Evolutionary conservation across 2,329 filamentous ascomycete species (phyloP).

Genomic region (Aspergillus sp.): DNA sequence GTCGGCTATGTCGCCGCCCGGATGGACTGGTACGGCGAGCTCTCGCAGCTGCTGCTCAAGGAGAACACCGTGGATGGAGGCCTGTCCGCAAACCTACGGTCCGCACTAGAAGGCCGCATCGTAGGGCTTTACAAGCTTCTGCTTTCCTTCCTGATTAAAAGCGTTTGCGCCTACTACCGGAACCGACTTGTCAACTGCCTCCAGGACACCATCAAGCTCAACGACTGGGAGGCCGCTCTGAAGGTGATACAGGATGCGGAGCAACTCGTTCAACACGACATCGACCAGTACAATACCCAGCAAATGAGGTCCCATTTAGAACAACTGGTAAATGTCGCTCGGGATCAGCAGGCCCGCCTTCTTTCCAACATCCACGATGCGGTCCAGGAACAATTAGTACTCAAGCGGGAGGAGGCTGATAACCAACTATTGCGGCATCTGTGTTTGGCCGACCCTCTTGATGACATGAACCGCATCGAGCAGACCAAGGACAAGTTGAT

Average conservation of each 20-base stretch:
- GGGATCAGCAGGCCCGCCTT: constrained; percentile 23
- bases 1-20: constrained; percentile 27
- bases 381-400: no score
- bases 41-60: constrained; percentile 21
- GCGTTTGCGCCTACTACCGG: constrained; percentile 28
- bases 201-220: constrained; percentile 19
- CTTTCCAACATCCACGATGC: constrained; percentile 25
- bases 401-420: no score
- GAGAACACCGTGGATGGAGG: constrained; percentile 3
- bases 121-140: constrained; percentile 31
- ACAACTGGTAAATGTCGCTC: no score
- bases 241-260: not conserved
- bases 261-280: not conserved
- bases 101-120: constrained; percentile 17
- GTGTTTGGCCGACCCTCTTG: no score
- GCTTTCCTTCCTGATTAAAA: constrained; percentile 36
- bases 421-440: no score
- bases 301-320: no score
- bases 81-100: not conserved
- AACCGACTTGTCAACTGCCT: constrained; percentile 18
- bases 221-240: constrained; percentile 25
- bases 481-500: not conserved
- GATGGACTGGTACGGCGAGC: constrained; percentile 33
- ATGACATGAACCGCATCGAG: not conserved
- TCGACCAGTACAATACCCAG: not conserved